Base-by-base conservation (phyloP, 345 rosid species). In the Murraya paniculata region DNA sequence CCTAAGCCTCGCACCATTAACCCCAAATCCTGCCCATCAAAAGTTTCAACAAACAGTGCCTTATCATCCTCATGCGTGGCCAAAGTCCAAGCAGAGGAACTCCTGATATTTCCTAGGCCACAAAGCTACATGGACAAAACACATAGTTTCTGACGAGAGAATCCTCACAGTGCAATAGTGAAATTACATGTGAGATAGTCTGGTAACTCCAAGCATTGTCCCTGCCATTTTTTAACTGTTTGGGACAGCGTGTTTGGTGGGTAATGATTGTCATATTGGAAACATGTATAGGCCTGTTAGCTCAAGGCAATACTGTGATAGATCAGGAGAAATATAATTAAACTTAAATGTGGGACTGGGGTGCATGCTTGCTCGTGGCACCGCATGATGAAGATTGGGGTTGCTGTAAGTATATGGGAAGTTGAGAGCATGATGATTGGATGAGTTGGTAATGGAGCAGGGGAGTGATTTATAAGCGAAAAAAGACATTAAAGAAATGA, bases 11-110 rank as follows among this genome's bases (percentile, higher is more conserved):
- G 48, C 61, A 79, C 21, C 71, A 70, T 81, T 8, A 73, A 66
- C 39, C 21, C 78, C 27, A 73, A 80, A 61, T 71, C 85, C 48
- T 80, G 27, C 68, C 74, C 79, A 18, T 62, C 85, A 71, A 88
- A 79, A 73, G 38, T 84, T 61, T 86, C 89, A 22, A 74, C 88
- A 8, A 85, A 78, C 78, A 38, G 89, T 64, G 79, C 80, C 27
- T 75, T 86, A 78, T 80, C 91, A 33, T 82, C 92, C 7, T 50
- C 91, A 10, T 81, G 89, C 59, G 80, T 78, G 72, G 91, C 92
- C 78, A 92, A 87, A 82, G 88, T 95, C 56, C 98, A 88, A 73
- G 99, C 94, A 0, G 98, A 95, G 80, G 98, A 93, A 83, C 84
- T 93, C 31, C 74, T 93, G 75, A 60, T 88, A 65, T 71, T 88